Base-by-base conservation (phyloP, 169 alveolate species). In the Eimeria necatrix region DNA sequence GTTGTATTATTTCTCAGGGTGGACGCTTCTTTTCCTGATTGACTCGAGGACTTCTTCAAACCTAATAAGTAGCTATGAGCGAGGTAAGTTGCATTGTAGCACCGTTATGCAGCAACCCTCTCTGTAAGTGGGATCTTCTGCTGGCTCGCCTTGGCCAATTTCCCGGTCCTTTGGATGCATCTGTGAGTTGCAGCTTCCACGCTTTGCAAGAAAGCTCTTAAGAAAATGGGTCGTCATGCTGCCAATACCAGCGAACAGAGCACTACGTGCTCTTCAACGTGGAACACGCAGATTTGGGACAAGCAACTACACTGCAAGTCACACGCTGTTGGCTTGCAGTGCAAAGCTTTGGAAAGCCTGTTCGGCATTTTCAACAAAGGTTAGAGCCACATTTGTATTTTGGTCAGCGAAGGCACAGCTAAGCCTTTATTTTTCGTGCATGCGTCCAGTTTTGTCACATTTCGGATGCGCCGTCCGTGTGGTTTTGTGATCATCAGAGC, bases 11-110 rank as follows among this genome's bases (percentile, higher is more conserved):
- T 85, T 3, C 61, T 22, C 24, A 85, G 92, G 92, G 92, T 85
- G 92, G 92, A 71, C 56, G 6, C 92, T 85, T 7, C 61, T 85
- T 22, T 85, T 32, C n/a, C 26, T 85, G 76, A 60, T 85, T 60
- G 92, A 85, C 60, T 41, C 80, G 46, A 85, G 92, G 80, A 59
- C 92, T 18, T 56, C 76, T 16, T 4, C 61, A 18, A 48, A 85
- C 46, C 24, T 85, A 26, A 26, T 53, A 49, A 41, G 32, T 4
- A 53, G 61, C 46, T 85, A 85, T 46, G 20, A 7, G 60, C 18
- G 24, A 60, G 76, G 92, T 71, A 85, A 85, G 76, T 78, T 18
- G 51, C 76, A 56, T 7, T 85, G 41, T 22, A 22, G 52, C 52
- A 9, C 49, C 22, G 18, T 2, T 53, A 5, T 26, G 73, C 74